Evolutionary conservation across 176 grass and related monocot species (phyloP).

Genomic region (Musa beccarii): DNA sequence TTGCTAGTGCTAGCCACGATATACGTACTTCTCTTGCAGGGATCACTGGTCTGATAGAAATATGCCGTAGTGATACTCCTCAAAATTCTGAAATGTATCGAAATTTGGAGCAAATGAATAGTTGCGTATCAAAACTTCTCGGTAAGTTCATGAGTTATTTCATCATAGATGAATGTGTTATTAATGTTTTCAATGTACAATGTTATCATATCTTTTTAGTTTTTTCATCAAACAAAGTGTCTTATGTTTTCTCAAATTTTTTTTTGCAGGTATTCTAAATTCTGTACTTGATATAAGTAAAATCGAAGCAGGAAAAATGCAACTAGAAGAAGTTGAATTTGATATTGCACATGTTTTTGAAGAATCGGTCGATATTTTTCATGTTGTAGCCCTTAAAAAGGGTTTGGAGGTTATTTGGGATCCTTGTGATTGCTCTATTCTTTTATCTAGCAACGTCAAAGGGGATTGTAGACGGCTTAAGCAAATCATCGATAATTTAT

Average conservation of each 20-base stretch:
- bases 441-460: constrained; percentile 21
- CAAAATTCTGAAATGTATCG: constrained; percentile 21
- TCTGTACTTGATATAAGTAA: constrained; percentile 65
- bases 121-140: constrained; percentile 48
- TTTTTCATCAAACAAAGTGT: not conserved
- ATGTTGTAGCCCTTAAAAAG: constrained; percentile 34
- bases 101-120: constrained; percentile 40
- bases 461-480: constrained; percentile 53
- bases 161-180: no score
- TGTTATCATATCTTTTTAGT: no score
- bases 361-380: constrained; percentile 55
- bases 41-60: constrained; percentile 38
- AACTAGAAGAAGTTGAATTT: constrained; percentile 52
- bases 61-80: constrained; percentile 20
- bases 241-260: not conserved
- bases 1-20: constrained; percentile 61
- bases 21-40: constrained; percentile 40
- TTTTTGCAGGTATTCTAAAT: constrained; percentile 54
- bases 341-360: constrained; percentile 57
- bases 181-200: no score
- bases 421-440: constrained; percentile 57
- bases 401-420: constrained; percentile 77
- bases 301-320: constrained; percentile 77
- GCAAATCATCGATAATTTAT: constrained; percentile 73
- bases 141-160: constrained; percentile 28